Conservation (phyloP, 768 basidiomycete species). For the Boletus subparvulus region DNA sequence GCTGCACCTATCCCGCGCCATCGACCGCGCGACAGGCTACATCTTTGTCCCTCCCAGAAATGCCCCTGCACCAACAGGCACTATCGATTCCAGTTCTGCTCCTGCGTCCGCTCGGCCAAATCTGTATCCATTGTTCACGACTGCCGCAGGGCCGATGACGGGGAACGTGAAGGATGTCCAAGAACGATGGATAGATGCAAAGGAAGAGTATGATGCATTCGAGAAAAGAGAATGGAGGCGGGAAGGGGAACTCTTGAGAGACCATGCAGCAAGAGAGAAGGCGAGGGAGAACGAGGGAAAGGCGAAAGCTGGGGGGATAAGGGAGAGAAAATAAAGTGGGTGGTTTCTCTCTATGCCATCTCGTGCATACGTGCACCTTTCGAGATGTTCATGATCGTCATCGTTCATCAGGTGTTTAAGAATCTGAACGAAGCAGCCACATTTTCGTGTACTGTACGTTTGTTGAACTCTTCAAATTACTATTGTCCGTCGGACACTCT, state of each 20-base stretch:
- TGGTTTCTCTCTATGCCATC: neutral
- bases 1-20: constrained; percentile 77
- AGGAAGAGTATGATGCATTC: constrained; percentile 77
- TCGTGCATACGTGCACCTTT: neutral
- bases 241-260: constrained; percentile 55
- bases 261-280: constrained; percentile 18
- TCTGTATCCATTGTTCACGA: constrained; percentile 63
- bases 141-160: constrained; percentile 54
- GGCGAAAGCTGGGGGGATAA: constrained; percentile 18
- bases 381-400: neutral
- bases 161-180: constrained; percentile 75
- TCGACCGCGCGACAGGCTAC: constrained; percentile 93
- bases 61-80: constrained; percentile 33
- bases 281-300: constrained; percentile 2
- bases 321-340: constrained; percentile 29
- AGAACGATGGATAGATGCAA: constrained; percentile 90
- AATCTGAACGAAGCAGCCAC: neutral
- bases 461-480: neutral
- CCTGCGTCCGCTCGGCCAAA: constrained; percentile 56
- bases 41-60: constrained; percentile 68
- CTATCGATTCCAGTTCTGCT: constrained; percentile 30
- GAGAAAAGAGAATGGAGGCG: constrained; percentile 76
- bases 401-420: neutral
- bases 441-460: neutral
- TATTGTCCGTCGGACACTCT: neutral